Evolutionary conservation across 768 basidiomycete genomes (phyloP).

Genomic region (Boletus reticulatus): DNA sequence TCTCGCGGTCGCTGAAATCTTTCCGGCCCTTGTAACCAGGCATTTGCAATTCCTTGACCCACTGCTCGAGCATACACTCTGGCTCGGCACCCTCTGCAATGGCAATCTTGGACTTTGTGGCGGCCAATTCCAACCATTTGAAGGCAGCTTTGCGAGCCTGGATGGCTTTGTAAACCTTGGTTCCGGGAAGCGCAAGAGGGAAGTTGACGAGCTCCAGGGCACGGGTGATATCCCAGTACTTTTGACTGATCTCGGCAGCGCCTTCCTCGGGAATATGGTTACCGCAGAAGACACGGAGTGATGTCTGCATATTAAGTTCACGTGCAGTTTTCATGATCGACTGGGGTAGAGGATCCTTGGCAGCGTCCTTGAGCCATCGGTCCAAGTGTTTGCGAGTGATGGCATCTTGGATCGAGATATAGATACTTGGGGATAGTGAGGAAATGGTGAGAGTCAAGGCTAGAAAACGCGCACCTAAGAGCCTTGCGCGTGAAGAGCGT

Average conservation of each 20-base stretch:
- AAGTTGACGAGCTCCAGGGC: constrained; percentile 99
- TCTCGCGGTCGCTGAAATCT: constrained; percentile 91
- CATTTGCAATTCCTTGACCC: constrained; percentile 74
- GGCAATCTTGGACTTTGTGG: constrained; percentile 71
- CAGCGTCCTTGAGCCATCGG: constrained; percentile 64
- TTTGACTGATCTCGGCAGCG: constrained; percentile 78
- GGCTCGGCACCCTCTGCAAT: constrained; percentile 81
- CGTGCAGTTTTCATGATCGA: constrained; percentile 91
- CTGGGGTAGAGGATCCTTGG: constrained; percentile 44
- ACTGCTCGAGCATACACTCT: constrained; percentile 89
- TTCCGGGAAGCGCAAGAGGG: constrained; percentile 91
- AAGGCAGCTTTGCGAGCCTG: constrained; percentile 87
- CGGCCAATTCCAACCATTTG: constrained; percentile 76
- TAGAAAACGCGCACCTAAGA: constrained; percentile 57
- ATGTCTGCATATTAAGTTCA: constrained; percentile 95
- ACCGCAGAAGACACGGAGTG: constrained; percentile 94
- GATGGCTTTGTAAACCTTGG: constrained; percentile 92
- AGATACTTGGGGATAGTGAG: constrained; percentile 52
- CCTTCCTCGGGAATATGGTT: constrained; percentile 81
- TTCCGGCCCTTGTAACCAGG: constrained; percentile 68
- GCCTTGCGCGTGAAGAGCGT: constrained; percentile 92
- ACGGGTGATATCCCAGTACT: constrained; percentile 94
- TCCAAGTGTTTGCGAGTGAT: constrained; percentile 76
- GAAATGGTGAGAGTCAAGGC: not conserved
- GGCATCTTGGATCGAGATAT: constrained; percentile 78